Base-by-base conservation (phyloP, 2,329 filamentous ascomycete genomes). In the Talaromyces sp. region DNA sequence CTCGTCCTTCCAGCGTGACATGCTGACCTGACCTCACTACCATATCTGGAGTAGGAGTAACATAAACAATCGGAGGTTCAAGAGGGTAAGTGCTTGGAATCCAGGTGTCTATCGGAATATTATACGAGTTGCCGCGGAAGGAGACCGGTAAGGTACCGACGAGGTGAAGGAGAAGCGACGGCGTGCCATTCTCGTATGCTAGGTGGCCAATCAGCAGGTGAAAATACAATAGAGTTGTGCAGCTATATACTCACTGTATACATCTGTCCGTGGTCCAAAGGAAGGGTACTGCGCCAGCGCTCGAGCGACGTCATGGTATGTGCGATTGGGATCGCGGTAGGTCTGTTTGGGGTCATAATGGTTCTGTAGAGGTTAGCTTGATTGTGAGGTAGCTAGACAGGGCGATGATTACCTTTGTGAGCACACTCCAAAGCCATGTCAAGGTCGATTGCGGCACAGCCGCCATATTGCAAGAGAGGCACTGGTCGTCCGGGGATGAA, bases 31-130 rank as follows among this genome's bases (percentile, higher is more conserved):
- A 92, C 21, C 93, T 85, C 46, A 99, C 88, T 67, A 90, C 79
- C 92, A 99, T 98, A 66, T 87, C 90, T 67, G 91, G 88, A 5
- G 90, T 91, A 2, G 95, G 93, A 6, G 88, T 93, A 46, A 98
- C 91, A 75, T 96, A 98, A 63, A 89, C 86, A 54, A 98, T 84
- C 1, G 95, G 95, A 0, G 92, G 83, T 70, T 96, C 91, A 66
- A 86, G 83, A 1, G 95, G 95, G 74, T 98, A 99, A 60, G 87
- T 85, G 72, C 96, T 91, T 3, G 95, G 95, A 50, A 98, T 83
- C 93, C 95, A 98, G 84, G 98, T 77, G 66, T 91, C 90, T 67
- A 99, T 82, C 23, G 95, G 95, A 70, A 98, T 98, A 67, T 91
- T 86, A 77, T 98, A 99, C 4, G 88, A 90, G 31, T 86, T 88